Base-by-base conservation (phyloP, 495 filamentous ascomycete genomes). In the Geoglossum glabrum region DNA sequence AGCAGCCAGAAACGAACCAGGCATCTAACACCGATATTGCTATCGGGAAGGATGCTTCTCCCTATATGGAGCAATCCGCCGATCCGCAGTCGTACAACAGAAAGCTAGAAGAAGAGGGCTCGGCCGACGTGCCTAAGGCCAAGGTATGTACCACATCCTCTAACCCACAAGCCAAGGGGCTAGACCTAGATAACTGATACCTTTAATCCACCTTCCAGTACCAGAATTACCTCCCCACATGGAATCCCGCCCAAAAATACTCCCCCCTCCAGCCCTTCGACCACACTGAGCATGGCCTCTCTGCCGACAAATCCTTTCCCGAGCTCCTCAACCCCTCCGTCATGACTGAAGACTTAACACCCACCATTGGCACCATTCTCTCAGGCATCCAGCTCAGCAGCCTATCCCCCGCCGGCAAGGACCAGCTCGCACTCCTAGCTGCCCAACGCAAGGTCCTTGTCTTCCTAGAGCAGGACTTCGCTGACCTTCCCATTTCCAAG, bases 381-480 rank as follows among this genome's bases (percentile, higher is more conserved):
- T 72, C 69, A n/a, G 86, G 86, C 30, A 72, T 89, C 17, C 85
- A 92, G 68, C 74, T 94, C 54, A 83, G 76, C 73, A 70, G 74
- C 46, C 76, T 94, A 23, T 78, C 68, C 56, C 54, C 72, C 31
- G 76, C 76, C 1, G 86, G 81, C 57, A 90, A 87, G 67, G 84
- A 92, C 65, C 81, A 92, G 67, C 76, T 94, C 4, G 87, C 87
- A 2, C 77, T 86, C 2, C 79, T 85, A 56, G 82, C 87, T 6
- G 84, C 86, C 3, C 78, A 88, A 69, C 75, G 83, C 58, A 88
- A 87, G 63, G 85, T 90, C 0, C 81, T 90, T 21, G 74, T 79
- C 2, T 90, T 94, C 75, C 74, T 82, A 27, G 77, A 82, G 65
- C 86, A 92, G 65, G 83, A 89, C 63, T 80, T 94, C 60, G 81